Evolutionary conservation across 139 green algal genomes (phyloP).

Genomic region (Chlorella vulgaris): DNA sequence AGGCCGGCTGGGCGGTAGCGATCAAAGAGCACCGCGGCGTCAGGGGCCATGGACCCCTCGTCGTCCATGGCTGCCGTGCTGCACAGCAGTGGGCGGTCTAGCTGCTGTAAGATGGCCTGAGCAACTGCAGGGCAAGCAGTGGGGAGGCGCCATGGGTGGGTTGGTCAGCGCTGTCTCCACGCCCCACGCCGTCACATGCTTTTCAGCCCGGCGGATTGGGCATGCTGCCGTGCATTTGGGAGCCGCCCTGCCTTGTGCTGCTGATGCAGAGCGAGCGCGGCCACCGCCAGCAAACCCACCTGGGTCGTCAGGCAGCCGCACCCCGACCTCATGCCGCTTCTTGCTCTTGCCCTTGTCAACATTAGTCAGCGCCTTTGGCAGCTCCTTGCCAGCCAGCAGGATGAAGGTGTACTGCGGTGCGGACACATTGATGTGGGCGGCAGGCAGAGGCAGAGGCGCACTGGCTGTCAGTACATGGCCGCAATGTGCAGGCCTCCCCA

Average conservation of each 20-base stretch:
- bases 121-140: neutral
- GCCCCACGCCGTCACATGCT: too few relatives aligned
- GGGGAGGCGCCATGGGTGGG: neutral
- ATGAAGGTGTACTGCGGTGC: constrained; percentile 88
- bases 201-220: too few relatives aligned
- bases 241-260: too few relatives aligned
- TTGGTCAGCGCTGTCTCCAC: neutral
- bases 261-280: neutral
- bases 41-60: constrained; percentile 43
- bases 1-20: constrained; percentile 69
- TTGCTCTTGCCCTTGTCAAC: constrained; percentile 50
- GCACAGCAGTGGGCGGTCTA: constrained; percentile 78
- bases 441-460: neutral
- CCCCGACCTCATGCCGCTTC: constrained; percentile 72
- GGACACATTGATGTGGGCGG: too few relatives aligned
- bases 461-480: too few relatives aligned
- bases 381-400: constrained; percentile 79
- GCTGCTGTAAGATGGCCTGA: constrained; percentile 61
- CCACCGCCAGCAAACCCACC: constrained; percentile 38
- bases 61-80: constrained; percentile 58
- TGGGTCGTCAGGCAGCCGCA: constrained; percentile 71
- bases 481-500: neutral
- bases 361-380: constrained; percentile 71
- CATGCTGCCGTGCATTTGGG: too few relatives aligned
- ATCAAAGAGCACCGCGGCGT: constrained; percentile 74